Percentiles rank a stretch among this genome's conserved stretches.
These are phyloP conservation scores for Athelia psychrophila DNA, from an alignment of 1,284 basidiomycete species.

Conservation along the genomic window DNA sequence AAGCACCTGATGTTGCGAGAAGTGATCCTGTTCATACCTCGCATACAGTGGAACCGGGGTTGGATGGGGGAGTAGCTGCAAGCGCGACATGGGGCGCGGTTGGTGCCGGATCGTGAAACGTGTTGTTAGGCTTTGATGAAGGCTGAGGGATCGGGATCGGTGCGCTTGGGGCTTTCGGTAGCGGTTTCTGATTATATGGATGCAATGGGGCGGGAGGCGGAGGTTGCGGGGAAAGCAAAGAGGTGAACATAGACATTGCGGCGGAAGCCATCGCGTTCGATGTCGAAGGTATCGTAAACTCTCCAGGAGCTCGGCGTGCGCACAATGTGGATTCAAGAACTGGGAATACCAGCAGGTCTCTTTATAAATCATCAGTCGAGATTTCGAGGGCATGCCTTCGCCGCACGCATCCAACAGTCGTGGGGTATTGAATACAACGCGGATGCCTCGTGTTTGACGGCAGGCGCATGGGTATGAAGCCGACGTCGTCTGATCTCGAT, in stretches of 20 bases:
- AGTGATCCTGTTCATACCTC: constrained; percentile 7
- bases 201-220: not conserved
- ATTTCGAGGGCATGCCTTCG: not conserved
- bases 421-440: not conserved
- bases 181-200: not conserved
- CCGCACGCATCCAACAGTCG: not conserved
- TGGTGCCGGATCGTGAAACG: not conserved
- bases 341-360: not conserved
- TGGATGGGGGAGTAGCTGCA: not conserved
- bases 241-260: not conserved
- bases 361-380: not conserved
- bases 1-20: not conserved
- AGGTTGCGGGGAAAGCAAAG: not conserved
- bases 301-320: not conserved
- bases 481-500: not conserved
- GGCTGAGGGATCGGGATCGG: not conserved
- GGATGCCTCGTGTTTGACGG: not conserved
- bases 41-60: not conserved
- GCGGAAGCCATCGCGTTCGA: not conserved
- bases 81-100: not conserved
- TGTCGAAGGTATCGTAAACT: not conserved
- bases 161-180: not conserved
- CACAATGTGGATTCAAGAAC: not conserved
- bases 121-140: not conserved
- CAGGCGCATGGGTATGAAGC: not conserved